These are phyloP conservation scores for Nephromyces sp. DNA, from an alignment of 169 alveolate genomes.

Conservation along the genomic window DNA sequence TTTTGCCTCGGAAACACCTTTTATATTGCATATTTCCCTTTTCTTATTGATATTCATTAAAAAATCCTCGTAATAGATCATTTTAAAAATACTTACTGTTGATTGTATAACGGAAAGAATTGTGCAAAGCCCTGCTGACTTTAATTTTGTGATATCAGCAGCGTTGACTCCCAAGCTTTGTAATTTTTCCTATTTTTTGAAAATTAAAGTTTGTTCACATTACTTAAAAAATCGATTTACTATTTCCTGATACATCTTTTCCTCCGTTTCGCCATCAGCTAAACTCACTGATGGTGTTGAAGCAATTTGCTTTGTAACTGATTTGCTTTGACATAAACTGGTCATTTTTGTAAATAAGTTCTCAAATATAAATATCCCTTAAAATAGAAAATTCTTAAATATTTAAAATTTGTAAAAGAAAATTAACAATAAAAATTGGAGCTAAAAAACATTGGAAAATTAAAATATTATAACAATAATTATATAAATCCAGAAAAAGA, in stretches of 20 bases:
- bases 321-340: constrained; percentile 28
- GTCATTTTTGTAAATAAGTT: constrained; percentile 9
- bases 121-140: constrained; percentile 39
- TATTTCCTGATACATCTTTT: not conserved
- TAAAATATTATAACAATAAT: too few relatives aligned
- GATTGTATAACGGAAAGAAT: constrained; percentile 36
- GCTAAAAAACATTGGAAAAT: too few relatives aligned
- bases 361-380: too few relatives aligned
- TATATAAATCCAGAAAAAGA: too few relatives aligned
- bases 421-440: too few relatives aligned
- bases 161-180: constrained; percentile 35
- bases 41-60: not conserved
- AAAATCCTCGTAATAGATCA: too few relatives aligned
- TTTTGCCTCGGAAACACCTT: constrained; percentile 95
- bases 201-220: not conserved
- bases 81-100: constrained; percentile 9
- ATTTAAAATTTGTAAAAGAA: too few relatives aligned
- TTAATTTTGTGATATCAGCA: constrained; percentile 40
- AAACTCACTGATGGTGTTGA: constrained; percentile 3
- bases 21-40: constrained; percentile 52
- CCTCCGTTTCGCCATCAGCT: constrained; percentile 1
- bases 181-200: constrained; percentile 18
- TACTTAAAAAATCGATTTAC: not conserved
- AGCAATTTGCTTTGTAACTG: constrained; percentile 25
- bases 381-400: too few relatives aligned